Base-by-base conservation (phyloP, 345 rosid species). In the Hevea brasiliensis region DNA sequence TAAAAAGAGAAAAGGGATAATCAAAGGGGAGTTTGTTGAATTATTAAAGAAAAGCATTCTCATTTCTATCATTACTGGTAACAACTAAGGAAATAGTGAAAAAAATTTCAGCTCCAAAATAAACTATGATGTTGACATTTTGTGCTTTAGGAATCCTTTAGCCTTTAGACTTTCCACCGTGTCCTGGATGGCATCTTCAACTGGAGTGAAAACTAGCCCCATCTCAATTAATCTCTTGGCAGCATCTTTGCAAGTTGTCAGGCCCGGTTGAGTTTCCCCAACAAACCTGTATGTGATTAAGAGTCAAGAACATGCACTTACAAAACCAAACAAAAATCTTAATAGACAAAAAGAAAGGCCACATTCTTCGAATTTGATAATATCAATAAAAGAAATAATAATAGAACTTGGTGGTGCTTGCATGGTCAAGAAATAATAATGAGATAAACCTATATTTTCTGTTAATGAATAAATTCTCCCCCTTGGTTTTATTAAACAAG, bases 171-270 rank as follows among this genome's bases (percentile, higher is more conserved):
- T 89, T 71, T 84, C 86, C 10, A 89, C 92, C 0, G 96, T 82
- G 32, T 91, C 94, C 47, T 77, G 65, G 8, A 90, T 80, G 57
- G 92, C 83, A 41, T 86, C 92, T 82, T 89, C 97, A n/a, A 90
- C 76, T 1, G 88, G 80, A 4, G 86, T 86, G 77, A 91, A 93
- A 57, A 74, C 74, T 44, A 93, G 11, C 26, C 97, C 97, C 24
- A 89, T 82, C 62, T 87, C 74, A 0, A 89, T 83, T 76, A 91
- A 74, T 77, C 86, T 87, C 87, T 91, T 88, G 48, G 94, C 94
- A n/a, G 96, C 93, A 67, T 89, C 86, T 57, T 81, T 24, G 76
- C 94, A 80, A 1, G 84, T 54, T 63, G 68, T 65, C 69, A 91
- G 77, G 5, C 96, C 94, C 0, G 91, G 92, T 29, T 93, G 94